Percentiles rank a stretch among this genome's conserved stretches.
phyloP scores from a whole-genome alignment of 768 basidiomycete genomes.

The Sutorius australiensis region DNA sequence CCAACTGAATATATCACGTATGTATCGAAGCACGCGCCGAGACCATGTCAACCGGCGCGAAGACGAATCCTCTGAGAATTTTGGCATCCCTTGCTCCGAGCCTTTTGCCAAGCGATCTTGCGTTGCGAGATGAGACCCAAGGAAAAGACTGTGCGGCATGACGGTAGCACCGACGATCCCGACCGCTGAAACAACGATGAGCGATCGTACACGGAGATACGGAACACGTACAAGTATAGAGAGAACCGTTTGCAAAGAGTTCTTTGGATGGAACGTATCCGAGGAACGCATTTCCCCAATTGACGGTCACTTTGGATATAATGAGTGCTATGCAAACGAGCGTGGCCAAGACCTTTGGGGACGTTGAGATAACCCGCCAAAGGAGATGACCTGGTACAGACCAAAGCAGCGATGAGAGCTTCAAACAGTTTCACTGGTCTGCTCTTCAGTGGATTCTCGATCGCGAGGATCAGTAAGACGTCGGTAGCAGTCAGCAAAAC shows the following conservation, averaged over 20 bases:
- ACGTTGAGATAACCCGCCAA: not conserved
- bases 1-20: conserved; percentile 7
- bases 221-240: conserved; percentile 59
- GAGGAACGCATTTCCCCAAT: conserved; percentile 70
- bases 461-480: conserved; percentile 64
- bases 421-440: conserved; percentile 70
- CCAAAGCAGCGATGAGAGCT: conserved; percentile 56
- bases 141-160: conserved; percentile 91
- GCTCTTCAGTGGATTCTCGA: conserved; percentile 67
- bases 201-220: conserved; percentile 7
- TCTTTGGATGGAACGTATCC: conserved; percentile 74
- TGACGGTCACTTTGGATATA: conserved; percentile 62
- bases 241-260: conserved; percentile 49
- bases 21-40: conserved; percentile 12
- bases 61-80: conserved; percentile 1
- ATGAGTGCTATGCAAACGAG: conserved; percentile 77
- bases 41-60: conserved; percentile 20
- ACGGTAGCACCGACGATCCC: conserved; percentile 82
- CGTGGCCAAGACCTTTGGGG: conserved; percentile 56
- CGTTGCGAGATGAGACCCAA: conserved; percentile 82
- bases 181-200: conserved; percentile 43
- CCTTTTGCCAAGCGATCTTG: conserved; percentile 60
- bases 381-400: conserved; percentile 28
- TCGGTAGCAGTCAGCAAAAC: conserved; percentile 67
- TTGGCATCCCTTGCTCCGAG: conserved; percentile 18